Base-by-base conservation (phyloP, 306 rosid species). In the Luffa aegyptiaca region DNA sequence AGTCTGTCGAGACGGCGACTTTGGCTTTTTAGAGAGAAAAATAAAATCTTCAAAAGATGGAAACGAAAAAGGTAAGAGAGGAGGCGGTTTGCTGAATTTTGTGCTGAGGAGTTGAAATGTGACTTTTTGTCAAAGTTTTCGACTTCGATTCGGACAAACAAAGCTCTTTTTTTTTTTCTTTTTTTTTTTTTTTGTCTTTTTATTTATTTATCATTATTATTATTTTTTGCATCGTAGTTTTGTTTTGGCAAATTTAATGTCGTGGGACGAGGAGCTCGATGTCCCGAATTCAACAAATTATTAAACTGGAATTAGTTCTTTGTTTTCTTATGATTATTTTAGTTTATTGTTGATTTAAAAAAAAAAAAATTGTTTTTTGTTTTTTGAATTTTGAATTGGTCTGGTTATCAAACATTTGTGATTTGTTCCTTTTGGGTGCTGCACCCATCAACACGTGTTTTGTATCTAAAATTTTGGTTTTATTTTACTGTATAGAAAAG, bases 1-100 rank as follows among this genome's bases (percentile, higher is more conserved):
- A 55, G 82, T 14, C 39, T 18, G 68, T 33, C 8, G n/a, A 35
- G 52, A 73, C 58, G 31, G 36, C 77, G 74, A 73, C 63, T 52
- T 53, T 61, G 75, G 26, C 82, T 84, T 91, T 56, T 72, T 42
- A 9, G 70, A 83, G 82, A 63, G 64, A 80, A 74, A 78, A 20
- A 35, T 2, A 5, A 26, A 56, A n/a, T 56, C 31, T n/a, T 51
- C 20, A 16, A 65, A 83, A 76, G 74, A 75, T 83, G 64, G 82
- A 81, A 80, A 73, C 44, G 79, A 52, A 62, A 83, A 74, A 82
- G 78, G 44, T 0, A 39, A 39, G 21, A 42, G 33, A 18, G 6
- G 61, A 56, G 49, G 49, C 66, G 37, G 66, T 59, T 59, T 62
- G 42, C 68, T 31, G 68, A 62, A 62, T 31, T 62, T 62, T 36